These are phyloP conservation scores for Peronospora belbahrii DNA, from an alignment of 352 stramenopile species.

Conservation along the genomic window DNA sequence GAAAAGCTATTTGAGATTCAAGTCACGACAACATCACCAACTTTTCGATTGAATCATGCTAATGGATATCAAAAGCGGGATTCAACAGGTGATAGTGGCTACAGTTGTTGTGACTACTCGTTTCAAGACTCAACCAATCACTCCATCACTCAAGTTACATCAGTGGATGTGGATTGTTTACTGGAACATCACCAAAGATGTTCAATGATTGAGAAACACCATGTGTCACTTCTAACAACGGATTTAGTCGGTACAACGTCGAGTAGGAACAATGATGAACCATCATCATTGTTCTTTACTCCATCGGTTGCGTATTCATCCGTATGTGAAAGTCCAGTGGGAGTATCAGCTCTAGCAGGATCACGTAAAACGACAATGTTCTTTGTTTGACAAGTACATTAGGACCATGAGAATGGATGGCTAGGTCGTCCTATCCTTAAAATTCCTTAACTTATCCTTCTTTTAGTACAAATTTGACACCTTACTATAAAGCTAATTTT, in stretches of 20 bases:
- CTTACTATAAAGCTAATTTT: too few species aligned
- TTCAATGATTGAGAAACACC: conserved; percentile 32
- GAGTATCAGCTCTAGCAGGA: conserved; percentile 4
- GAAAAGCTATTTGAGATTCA: conserved; percentile 64
- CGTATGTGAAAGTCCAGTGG: conserved; percentile 44
- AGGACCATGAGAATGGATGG: too few species aligned
- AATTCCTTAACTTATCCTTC: too few species aligned
- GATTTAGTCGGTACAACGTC: conserved; percentile 30
- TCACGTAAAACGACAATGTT: conserved; percentile 41
- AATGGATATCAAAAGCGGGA: conserved; percentile 1
- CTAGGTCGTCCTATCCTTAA: too few species aligned
- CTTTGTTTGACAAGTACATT: conserved; percentile 63
- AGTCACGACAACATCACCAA: conserved; percentile 4
- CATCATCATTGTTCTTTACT: conserved; percentile 35
- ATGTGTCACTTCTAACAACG: conserved; percentile 40
- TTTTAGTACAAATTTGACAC: neutral
- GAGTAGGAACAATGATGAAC: conserved; percentile 33
- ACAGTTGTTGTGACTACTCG: too few species aligned
- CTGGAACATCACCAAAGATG: conserved; percentile 13
- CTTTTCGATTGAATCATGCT: conserved; percentile 11
- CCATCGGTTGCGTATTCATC: conserved; percentile 59
- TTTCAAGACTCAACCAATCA: too few species aligned
- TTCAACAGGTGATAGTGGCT: conserved; percentile 9
- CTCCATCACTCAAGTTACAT: too few species aligned
- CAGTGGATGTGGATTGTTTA: conserved; percentile 7